These are phyloP conservation scores for Mycena alexandri DNA, from an alignment of 768 basidiomycete species.

Conservation along the genomic window DNA sequence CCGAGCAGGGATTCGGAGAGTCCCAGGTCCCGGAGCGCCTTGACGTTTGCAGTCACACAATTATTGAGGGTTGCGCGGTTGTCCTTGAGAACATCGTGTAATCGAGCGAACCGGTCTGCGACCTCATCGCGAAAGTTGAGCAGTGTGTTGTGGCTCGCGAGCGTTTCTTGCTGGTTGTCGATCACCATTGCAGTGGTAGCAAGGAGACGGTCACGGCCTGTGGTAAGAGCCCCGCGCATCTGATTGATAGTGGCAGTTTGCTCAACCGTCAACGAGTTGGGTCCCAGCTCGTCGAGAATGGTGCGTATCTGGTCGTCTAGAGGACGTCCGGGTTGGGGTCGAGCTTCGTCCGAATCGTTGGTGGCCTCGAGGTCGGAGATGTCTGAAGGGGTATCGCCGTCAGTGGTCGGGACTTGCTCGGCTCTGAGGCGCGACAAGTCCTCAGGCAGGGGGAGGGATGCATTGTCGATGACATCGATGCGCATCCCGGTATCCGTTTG, in stretches of 20 bases:
- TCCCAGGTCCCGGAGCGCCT: neutral
- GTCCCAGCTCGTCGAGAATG: neutral
- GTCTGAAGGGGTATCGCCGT: neutral
- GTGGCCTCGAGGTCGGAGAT: no score
- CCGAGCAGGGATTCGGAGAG: neutral
- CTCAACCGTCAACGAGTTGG: neutral
- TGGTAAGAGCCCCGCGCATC: neutral
- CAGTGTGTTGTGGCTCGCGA: neutral
- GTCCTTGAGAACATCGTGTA: neutral
- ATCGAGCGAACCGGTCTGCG: neutral
- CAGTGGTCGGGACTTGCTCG: neutral
- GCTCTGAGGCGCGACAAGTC: neutral
- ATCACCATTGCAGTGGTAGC: neutral
- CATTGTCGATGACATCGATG: neutral
- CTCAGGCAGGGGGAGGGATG: neutral
- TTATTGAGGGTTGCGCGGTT: no score
- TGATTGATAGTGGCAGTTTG: neutral
- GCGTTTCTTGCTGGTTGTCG: neutral
- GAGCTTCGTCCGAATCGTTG: neutral
- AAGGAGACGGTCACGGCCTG: neutral
- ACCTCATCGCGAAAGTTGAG: neutral
- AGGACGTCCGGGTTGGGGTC: neutral
- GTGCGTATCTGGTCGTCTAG: neutral
- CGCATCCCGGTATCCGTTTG: neutral
- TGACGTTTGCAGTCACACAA: no score